Evolutionary conservation across 352 stramenopile species (phyloP), one percentile per base, ranked within the genome.

Genomic region (Phytopythium kandeliae): DNA sequence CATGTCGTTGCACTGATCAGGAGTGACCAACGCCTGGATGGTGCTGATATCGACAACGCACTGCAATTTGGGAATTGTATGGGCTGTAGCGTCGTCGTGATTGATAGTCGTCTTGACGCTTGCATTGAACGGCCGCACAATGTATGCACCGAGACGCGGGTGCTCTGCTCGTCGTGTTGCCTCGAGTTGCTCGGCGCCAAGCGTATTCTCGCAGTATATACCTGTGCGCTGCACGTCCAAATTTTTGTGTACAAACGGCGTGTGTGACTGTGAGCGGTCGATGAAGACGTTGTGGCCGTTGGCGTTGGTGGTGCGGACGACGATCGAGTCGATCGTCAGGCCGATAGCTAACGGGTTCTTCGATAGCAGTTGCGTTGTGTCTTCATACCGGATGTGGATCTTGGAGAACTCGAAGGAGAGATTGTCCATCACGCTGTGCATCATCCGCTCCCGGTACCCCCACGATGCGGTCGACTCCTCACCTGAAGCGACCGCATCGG

Each of bases 381-480:
- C 81, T 59, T 94, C 81, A 44, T 90, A 94, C 12, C 79, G 74
- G 24, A 94, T 74, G 57, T 92, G 77, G 56, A 94, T 87, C 19
- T 89, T 88, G 22, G 71, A 69, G 40, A 92, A 76, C 63, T 94
- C 79, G 44, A 94, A 79, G 25, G 72, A 81, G 1, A 92, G 74
- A 43, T 94, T 94, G 55, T 94, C 79, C 10, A 92, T 48, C 41
- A 94, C 86, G 16, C 83, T 89, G 60, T 88, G 82, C 16, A 91
- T 38, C 19, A 94, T 92, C 48, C 89, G 86, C 31, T 92, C 81
- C 16, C 79, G 74, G 40, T 86, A 90, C 12, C 81, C 78, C 78
- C 80, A 92, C 0, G 65, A 67, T 0, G 74, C 72, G 2, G 76
- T 86, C 17, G 69, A 67, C 42, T 87, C 81, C 31, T 58, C 63